Base-by-base conservation (phyloP, 768 basidiomycete genomes). In the Tylopilus plumbeoviolaceoides region DNA sequence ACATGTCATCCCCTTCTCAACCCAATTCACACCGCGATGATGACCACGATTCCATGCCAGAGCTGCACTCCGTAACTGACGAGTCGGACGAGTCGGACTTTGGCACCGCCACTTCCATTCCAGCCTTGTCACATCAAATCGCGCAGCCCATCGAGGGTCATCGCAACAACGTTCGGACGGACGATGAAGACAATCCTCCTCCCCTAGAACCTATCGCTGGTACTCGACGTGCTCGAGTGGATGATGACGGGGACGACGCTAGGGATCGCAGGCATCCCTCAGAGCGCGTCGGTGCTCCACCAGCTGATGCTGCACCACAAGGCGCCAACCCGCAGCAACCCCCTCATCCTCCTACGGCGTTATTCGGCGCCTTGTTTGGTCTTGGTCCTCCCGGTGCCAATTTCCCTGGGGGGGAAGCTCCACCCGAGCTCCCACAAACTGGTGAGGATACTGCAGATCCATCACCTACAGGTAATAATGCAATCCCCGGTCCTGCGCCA, bases 211-310 rank as follows among this genome's bases (percentile, higher is more conserved):
- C 71, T 17, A 63, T 66, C 17, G 43, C 64, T 5, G 62, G 70
- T 14, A 75, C 64, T 44, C 70, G 83, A 40, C 83, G 83, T 21
- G 73, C 78, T 17, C 70, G 84, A 40, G 81, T 84, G 4, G 82
- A 85, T 2, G 79, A 83, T 49, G 84, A 85, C 50, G 75, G 75
- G 7, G 83, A 87, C 56, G 75, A 77, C 7, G 82, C 81, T 12
- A 70, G 83, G 36, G 81, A 86, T 60, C 75, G 78, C 51, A 76
- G 85, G 51, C 83, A 85, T 60, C 83, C 85, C 17, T 83, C 82
- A 20, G 78, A 85, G 64, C 80, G 85, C 46, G 67, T 72, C 48
- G 49, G 70, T 72, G 70, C 63, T 42, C 65, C 59, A 20, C 59
- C 9, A 33, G 61, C 45, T 23, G 54, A 62, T 23, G 41, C 61